Evolutionary conservation across 108 stramenopile species (phyloP), one percentile per base, ranked within the genome.

Genomic region (Mediolabrus comicus): DNA sequence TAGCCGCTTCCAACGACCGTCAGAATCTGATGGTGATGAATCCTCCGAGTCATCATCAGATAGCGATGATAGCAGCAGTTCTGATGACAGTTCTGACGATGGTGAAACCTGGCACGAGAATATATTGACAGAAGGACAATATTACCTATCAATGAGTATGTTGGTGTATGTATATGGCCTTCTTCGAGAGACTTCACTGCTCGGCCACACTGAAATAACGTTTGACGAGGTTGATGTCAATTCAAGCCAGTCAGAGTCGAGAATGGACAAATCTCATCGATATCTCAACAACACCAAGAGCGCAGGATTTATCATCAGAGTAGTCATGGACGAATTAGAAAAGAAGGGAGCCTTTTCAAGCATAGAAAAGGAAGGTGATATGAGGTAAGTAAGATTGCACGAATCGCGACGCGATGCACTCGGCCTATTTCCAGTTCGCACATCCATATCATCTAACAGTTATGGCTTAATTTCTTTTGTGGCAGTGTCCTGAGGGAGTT

Each of bases 161-260:
- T 30, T 68, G 0, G 39, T 55, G 38, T 58, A 43, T 22, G 41
- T 58, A 1, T 58, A 68, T 30, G 55, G 56, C 13, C 31, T 55
- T 16, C 41, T 68, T 2, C 9, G 67, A 31, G 36, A 58, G 24
- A 43, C 57, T 3, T 36, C 36, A 22, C 16, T 57, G 28, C 36
- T 55, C 16, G 67, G 67, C 46, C 57, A 58, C 7, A 68, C 67
- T 27, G 53, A 58, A 17, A 55, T 68, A 25, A 9, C 29, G 1
- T 58, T 68, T 46, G 67, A 68, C 8, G 53, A 58, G 22, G 39
- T 68, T 29, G 67, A 58, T 46, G 57, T 58, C 29, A 68, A 58
- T 46, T 58, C 55, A 1, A 43, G 24, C 22, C 57, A 58, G 30
- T 57, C 53, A 7, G 65, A 55, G 13, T 8, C 33, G 5, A 30